These are phyloP conservation scores for Zygotorulaspora mrakii DNA, from an alignment of 1,139 yeast species.

Conservation along the genomic window DNA sequence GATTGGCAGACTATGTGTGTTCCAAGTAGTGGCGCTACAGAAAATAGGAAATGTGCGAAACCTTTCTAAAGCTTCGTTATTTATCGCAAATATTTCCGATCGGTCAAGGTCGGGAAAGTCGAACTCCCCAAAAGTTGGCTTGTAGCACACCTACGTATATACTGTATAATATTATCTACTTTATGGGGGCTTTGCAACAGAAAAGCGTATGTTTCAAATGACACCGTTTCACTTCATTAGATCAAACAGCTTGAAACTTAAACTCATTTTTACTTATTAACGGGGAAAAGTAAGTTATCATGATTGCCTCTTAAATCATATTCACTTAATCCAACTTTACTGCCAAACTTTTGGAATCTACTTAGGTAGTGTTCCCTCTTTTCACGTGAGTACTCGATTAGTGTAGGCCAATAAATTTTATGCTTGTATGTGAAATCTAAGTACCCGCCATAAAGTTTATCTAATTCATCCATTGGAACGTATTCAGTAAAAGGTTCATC, in stretches of 20 bases:
- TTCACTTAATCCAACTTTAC: constrained; percentile 75
- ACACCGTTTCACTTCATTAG: background rate
- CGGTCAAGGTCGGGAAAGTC: too few species aligned
- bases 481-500: constrained; percentile 83
- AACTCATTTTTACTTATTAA: constrained; percentile 7
- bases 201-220: background rate
- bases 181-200: constrained; percentile 2
- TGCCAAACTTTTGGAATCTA: constrained; percentile 66
- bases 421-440: constrained; percentile 82
- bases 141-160: constrained; percentile 1
- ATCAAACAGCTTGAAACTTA: background rate
- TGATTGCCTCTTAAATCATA: constrained; percentile 63
- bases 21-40: constrained; percentile 70
- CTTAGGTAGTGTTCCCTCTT: constrained; percentile 55
- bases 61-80: constrained; percentile 51
- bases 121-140: background rate
- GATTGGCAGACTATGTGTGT: constrained; percentile 97
- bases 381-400: constrained; percentile 54
- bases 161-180: constrained; percentile 7
- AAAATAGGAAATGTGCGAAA: constrained; percentile 87
- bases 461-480: constrained; percentile 78
- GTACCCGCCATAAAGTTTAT: constrained; percentile 76
- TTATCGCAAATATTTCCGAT: too few species aligned
- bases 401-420: constrained; percentile 71
- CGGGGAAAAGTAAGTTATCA: constrained; percentile 45